Evolutionary conservation across 2,329 filamentous ascomycete species (phyloP), one percentile per base, ranked within the genome.

Genomic region (Colletotrichum navitas): DNA sequence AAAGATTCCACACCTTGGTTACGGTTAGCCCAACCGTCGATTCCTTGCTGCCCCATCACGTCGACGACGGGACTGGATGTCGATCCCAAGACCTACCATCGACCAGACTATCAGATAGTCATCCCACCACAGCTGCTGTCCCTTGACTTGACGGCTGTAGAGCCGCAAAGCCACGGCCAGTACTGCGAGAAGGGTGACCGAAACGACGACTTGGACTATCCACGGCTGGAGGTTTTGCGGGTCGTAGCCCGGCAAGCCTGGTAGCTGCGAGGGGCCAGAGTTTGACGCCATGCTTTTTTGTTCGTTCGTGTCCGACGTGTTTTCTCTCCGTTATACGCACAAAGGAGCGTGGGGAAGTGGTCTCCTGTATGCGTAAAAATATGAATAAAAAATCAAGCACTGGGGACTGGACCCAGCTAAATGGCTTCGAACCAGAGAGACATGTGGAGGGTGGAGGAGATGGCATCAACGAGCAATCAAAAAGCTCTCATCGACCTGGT

Each of bases 61-160:
- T 5, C 14, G 4, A 21, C 21, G 14, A 24, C 4, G 21, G 7
- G 5, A 7, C 21, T 7, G 3, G n/a, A 41, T 8, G 5, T 2
- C 14, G 4, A 16, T 29, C 10, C 5, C 16, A 5, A 10, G 5
- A 66, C 78, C 55, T 75, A 86, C 84, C 84, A 85, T 83, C 1
- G 85, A 86, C 62, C 83, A 85, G 0, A 86, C 68, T 66, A 87
- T 84, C 76, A 85, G 79, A 75, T 81, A 86, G 75, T 87, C 85
- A 77, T 87, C 85, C 85, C 84, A 86, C 85, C 85, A 86, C 6
- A 86, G 75, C 69, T 76, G 75, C 66, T 85, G 84, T 3, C 77
- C 80, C 56, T 83, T 84, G 55, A 85, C 76, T 60, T 79, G 79
- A 14, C 85, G 82, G 66, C 83, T 82, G 36, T 81, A 65, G 6